Evolutionary conservation across 2,329 filamentous ascomycete species (phyloP), one percentile per base, ranked within the genome.

Genomic region (Ophiostoma pallidulum): DNA sequence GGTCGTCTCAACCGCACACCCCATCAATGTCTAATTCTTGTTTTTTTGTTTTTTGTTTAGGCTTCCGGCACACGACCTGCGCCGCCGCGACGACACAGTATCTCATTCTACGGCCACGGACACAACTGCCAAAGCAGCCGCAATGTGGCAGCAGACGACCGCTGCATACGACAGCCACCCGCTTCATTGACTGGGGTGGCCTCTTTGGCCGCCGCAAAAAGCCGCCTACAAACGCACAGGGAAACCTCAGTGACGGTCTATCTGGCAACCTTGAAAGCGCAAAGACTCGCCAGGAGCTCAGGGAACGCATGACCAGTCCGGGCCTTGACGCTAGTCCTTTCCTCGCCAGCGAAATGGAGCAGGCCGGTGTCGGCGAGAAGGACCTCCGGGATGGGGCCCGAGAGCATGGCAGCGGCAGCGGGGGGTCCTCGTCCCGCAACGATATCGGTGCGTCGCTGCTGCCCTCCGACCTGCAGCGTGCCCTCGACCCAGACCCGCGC

Each of bases 401-500:
- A 43, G 26, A 31, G 31, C 41, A 22, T 13, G 48, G n/a, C n/a
- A n/a, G n/a, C n/a, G n/a, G n/a, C n/a, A n/a, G n/a, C n/a, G n/a
- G 46, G 31, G 7, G 44, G 24, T 20, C n/a, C 32, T 37, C 18
- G 16, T n/a, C 20, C 43, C 44, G 49, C 50, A 48, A 48, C 43
- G 44, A 49, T 2, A 47, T 56, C 22, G 58, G 60, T 49, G 55
- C 58, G 13, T 67, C 68, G 35, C 59, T 65, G 38, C 65, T 67
- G 54, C 65, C 66, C 22, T 70, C 72, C 32, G 73, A 74, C 56
- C 76, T 85, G 70, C 74, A 77, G 48, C 70, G 75, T 48, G 75
- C 77, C 24, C 67, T 87, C 40, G 84, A 95, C 63, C 92, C 92
- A 5, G 77, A 84, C 56, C 89, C 90, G 14, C 67, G 73, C 38